Base-by-base conservation (phyloP, 306 rosid genomes). In the Sophora flavescens region DNA sequence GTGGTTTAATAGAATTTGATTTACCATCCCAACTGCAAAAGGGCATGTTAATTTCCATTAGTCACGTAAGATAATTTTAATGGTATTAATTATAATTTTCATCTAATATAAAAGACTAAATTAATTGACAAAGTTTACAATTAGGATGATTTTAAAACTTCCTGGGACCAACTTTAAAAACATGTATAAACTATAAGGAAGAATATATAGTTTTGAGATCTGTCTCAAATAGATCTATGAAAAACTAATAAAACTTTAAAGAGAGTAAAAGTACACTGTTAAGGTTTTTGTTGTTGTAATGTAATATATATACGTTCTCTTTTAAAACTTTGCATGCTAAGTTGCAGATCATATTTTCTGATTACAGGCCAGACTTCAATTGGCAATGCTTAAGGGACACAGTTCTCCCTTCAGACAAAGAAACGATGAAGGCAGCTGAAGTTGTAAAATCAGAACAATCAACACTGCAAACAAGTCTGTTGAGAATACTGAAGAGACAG, bases 311-410 rank as follows among this genome's bases (percentile, higher is more conserved):
- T 18, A 47, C 48, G 33, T 16, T 54, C 15, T 70, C 18, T n/a
- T 38, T 58, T 60, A 8, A 16, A 69, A 36, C 32, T 35, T 51
- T 51, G 30, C 68, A 51, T 70, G 48, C 62, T 74, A 53, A 69
- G 28, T 14, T 72, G 44, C 44, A 17, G 44, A 62, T 62, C 45
- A 6, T 79, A 9, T 62, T 48, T 32, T 53, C 72, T 78, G 17
- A n/a, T 53, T 68, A 69, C 66, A 93, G 97, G 89, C 93, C 89
- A 56, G 97, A 93, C 76, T 83, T 87, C 81, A 83, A 63, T 75
- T 68, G 86, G 81, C 91, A 90, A 83, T 91, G 87, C 74, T 56
- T 93, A 52, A 87, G 93, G 81, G 85, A 91, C 58, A 93, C 86
- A 56, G 78, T 90, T 81, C 89, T 93, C 70, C 96, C 93, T 63